These are phyloP conservation scores for Casuarina equisetifolia DNA, from an alignment of 306 rosid genomes.

Conservation along the genomic window DNA sequence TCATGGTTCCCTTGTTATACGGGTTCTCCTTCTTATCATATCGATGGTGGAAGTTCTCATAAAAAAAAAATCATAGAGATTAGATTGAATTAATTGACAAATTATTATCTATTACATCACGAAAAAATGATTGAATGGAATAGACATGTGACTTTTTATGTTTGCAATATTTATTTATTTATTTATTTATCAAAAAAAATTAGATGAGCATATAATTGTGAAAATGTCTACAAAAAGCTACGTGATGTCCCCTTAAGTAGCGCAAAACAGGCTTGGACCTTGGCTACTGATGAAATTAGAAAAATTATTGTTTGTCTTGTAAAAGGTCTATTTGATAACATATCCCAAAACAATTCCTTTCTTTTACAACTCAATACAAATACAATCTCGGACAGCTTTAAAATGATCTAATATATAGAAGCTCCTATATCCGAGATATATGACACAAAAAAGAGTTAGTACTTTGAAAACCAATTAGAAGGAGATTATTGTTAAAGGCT, in stretches of 20 bases:
- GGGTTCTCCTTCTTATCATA: slow-evolving; percentile 85
- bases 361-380: no score
- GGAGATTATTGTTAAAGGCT: neutral
- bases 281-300: neutral
- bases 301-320: neutral
- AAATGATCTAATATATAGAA: neutral
- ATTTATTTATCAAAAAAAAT: neutral
- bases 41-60: slow-evolving; percentile 84
- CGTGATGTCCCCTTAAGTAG: neutral
- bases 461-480: neutral
- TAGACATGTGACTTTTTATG: neutral
- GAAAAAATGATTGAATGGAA: neutral
- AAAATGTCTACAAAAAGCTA: neutral
- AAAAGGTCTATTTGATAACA: neutral
- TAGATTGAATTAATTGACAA: neutral
- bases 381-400: no score
- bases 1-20: slow-evolving; percentile 51
- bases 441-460: neutral
- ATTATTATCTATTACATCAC: neutral
- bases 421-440: neutral
- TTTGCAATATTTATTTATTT: neutral
- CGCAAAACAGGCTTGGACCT: neutral
- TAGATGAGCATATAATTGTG: neutral
- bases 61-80: neutral
- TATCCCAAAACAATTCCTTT: no score